Evolutionary conservation across 164 flowering plant genomes (phyloP).

Genomic region (Sedum album): DNA sequence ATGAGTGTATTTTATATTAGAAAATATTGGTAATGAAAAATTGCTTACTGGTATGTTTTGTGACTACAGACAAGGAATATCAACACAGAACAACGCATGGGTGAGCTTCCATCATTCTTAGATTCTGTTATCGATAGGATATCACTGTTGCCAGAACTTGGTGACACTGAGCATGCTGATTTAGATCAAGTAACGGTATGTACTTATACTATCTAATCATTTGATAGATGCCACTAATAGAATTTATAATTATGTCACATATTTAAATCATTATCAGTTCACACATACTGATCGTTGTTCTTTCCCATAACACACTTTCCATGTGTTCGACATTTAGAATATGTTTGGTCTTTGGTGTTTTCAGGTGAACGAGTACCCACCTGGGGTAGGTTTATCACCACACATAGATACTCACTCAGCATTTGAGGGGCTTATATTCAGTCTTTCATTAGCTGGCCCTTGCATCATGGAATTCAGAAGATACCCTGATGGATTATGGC

Average conservation of each 20-base stretch:
- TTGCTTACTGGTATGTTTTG: background rate
- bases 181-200: constrained; percentile 87
- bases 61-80: constrained; percentile 73
- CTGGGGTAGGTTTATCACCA: constrained; percentile 90
- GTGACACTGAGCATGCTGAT: constrained; percentile 15
- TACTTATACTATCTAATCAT: background rate
- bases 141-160: constrained; percentile 27
- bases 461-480: constrained; percentile 96
- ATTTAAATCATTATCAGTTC: background rate
- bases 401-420: constrained; percentile 98
- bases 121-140: constrained; percentile 46
- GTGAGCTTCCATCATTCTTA: constrained; percentile 78
- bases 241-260: background rate
- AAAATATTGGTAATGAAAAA: background rate
- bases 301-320: background rate
- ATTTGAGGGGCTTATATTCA: constrained; percentile 77
- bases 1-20: background rate
- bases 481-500: constrained; percentile 54
- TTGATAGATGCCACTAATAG: background rate
- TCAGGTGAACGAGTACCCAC: constrained; percentile 93
- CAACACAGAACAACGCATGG: constrained; percentile 48
- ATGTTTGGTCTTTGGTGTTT: background rate
- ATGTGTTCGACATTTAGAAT: background rate
- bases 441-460: constrained; percentile 95
- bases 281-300: no score